Percentiles rank a stretch among this genome's conserved stretches.
Conservation (phyloP, 441 rosid genomes). For the Adansonia madagascariensis region DNA sequence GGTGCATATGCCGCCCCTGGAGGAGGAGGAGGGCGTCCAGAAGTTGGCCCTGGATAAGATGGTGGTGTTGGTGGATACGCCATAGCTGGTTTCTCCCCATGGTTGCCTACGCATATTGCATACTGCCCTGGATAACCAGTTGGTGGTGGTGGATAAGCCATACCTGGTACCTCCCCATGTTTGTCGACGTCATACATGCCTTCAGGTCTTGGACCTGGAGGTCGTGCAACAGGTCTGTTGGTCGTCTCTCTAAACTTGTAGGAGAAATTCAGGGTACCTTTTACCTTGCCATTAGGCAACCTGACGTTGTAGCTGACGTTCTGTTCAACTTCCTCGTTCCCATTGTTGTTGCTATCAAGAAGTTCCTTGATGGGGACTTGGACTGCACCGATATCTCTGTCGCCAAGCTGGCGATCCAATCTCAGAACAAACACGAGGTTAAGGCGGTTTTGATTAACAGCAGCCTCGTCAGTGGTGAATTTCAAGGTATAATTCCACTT, state of each 20-base stretch:
- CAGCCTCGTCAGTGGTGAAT: conserved; percentile 43
- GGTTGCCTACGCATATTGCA: neutral
- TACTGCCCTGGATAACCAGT: conserved; percentile 21
- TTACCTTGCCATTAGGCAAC: conserved; percentile 41
- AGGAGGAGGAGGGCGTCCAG: conserved; percentile 24
- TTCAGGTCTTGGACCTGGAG: conserved; percentile 18
- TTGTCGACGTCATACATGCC: neutral
- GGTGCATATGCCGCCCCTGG: conserved; percentile 5
- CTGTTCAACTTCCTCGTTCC: neutral
- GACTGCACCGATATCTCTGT: conserved; percentile 46
- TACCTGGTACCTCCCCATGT: conserved; percentile 15
- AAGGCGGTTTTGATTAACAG: conserved; percentile 41
- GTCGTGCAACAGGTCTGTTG: conserved; percentile 11
- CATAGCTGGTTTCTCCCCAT: conserved; percentile 19
- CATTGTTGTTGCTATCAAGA: conserved; percentile 21
- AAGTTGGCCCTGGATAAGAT: conserved; percentile 24
- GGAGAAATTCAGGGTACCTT: conserved; percentile 47
- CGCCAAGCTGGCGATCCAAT: conserved; percentile 48
- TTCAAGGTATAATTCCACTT: conserved; percentile 43
- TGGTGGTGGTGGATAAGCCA: conserved; percentile 40
- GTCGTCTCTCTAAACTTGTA: conserved; percentile 48
- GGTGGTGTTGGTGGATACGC: conserved; percentile 38
- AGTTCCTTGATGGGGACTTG: conserved; percentile 51
- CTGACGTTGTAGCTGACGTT: conserved; percentile 37
- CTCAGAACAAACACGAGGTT: conserved; percentile 37